Percentiles rank a stretch among this genome's conserved stretches.
phyloP scores from a whole-genome alignment of 2,329 filamentous ascomycete genomes.

The Aspergillus piperis region DNA sequence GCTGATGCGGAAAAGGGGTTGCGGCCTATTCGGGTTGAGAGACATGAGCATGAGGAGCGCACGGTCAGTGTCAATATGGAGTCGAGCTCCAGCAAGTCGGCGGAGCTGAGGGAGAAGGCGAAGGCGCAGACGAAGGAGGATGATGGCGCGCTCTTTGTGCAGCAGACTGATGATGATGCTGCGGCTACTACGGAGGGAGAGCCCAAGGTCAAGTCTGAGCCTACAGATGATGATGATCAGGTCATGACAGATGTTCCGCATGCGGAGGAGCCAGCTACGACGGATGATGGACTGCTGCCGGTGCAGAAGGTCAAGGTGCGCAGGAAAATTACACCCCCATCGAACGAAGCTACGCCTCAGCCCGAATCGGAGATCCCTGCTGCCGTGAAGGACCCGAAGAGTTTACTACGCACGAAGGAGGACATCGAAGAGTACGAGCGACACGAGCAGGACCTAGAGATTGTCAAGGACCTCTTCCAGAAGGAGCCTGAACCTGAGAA shows the following conservation, averaged over 20 bases:
- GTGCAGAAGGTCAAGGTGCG: constrained; percentile 39
- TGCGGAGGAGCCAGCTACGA: constrained; percentile 26
- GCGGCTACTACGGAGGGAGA: constrained; percentile 17
- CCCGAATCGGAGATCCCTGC: constrained; percentile 6
- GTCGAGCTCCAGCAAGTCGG: constrained; percentile 49
- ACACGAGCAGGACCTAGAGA: constrained; percentile 42
- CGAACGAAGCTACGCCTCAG: constrained; percentile 10
- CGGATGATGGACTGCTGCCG: constrained; percentile 38
- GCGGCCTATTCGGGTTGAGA: constrained; percentile 57
- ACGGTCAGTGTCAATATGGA: constrained; percentile 57
- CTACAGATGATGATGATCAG: constrained; percentile 50
- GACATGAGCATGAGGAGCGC: constrained; percentile 58
- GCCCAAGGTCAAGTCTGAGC: constrained; percentile 56
- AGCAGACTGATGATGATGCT: constrained; percentile 20
- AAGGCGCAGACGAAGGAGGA: constrained; percentile 36
- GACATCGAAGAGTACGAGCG: constrained; percentile 47
- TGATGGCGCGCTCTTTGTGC: constrained; percentile 24
- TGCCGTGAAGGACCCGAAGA: constrained; percentile 31
- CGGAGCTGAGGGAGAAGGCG: constrained; percentile 42
- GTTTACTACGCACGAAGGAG: constrained; percentile 43
- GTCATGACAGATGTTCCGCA: constrained; percentile 37
- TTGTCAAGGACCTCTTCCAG: constrained; percentile 41
- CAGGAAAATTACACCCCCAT: constrained; percentile 31
- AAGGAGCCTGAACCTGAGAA: constrained; percentile 24
- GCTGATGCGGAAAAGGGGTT: constrained; percentile 35